phyloP scores from a whole-genome alignment of 2,329 filamentous ascomycete species.

The Diaporthe vexans region DNA sequence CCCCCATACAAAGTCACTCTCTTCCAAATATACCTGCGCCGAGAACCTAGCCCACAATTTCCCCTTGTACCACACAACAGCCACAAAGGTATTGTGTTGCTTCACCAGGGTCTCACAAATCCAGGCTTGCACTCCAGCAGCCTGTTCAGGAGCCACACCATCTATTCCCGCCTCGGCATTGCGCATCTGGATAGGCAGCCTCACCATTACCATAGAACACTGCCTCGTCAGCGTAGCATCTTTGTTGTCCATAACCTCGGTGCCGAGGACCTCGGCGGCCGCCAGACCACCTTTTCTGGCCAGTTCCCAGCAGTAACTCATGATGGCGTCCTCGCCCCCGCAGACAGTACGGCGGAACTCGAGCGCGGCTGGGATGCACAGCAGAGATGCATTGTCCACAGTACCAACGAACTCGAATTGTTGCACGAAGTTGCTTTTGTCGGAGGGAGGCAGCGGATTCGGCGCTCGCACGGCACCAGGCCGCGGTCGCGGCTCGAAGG shows the following conservation, averaged over 20 bases:
- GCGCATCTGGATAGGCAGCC: slow-evolving; percentile 71
- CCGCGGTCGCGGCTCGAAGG: slow-evolving; percentile 69
- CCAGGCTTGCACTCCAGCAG: slow-evolving; percentile 57
- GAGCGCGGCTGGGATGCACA: slow-evolving; percentile 80
- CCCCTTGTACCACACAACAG: slow-evolving; percentile 71
- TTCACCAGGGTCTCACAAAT: slow-evolving; percentile 65
- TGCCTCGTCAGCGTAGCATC: slow-evolving; percentile 68
- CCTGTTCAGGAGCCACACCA: background rate
- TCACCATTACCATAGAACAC: slow-evolving; percentile 80
- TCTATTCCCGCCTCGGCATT: slow-evolving; percentile 33
- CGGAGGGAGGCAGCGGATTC: slow-evolving; percentile 58
- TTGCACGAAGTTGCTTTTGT: slow-evolving; percentile 72
- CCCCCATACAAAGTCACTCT: slow-evolving; percentile 81
- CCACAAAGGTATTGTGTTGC: slow-evolving; percentile 78
- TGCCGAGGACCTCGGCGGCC: slow-evolving; percentile 75
- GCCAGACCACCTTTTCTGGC: slow-evolving; percentile 73
- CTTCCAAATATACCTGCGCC: slow-evolving; percentile 85
- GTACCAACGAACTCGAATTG: slow-evolving; percentile 86
- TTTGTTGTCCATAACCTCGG: slow-evolving; percentile 78
- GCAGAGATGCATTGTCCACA: slow-evolving; percentile 77
- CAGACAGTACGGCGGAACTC: slow-evolving; percentile 77
- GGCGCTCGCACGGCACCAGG: slow-evolving; percentile 45
- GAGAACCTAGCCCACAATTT: slow-evolving; percentile 80
- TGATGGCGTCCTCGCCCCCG: slow-evolving; percentile 80
- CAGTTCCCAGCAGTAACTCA: slow-evolving; percentile 72